Conservation (phyloP, 345 rosid genomes). For the Sonneratia alba region DNA sequence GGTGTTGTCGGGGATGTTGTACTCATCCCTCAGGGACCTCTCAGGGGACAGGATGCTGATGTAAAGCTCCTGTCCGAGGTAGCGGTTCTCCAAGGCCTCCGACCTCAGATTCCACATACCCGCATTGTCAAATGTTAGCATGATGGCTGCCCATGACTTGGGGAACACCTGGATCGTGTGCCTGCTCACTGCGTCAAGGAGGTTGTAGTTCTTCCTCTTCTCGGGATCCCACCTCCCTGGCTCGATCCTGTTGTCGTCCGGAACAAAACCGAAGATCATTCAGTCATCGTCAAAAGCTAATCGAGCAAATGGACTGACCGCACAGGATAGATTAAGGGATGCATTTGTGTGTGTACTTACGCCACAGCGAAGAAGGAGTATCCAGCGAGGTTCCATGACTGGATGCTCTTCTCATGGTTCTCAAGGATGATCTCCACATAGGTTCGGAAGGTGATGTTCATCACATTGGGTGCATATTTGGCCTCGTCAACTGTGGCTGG, state of each 20-base stretch:
- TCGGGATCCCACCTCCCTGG: slow-evolving; percentile 21
- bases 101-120: slow-evolving; percentile 24
- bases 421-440: slow-evolving; percentile 20
- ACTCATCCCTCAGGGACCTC: slow-evolving; percentile 19
- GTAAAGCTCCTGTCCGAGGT: slow-evolving; percentile 19
- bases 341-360: neutral
- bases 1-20: slow-evolving; percentile 13
- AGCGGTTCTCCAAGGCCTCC: slow-evolving; percentile 9
- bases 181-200: slow-evolving; percentile 20
- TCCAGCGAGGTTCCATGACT: slow-evolving; percentile 17
- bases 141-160: slow-evolving; percentile 20
- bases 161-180: slow-evolving; percentile 21
- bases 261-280: neutral
- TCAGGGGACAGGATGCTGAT: slow-evolving; percentile 15
- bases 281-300: neutral
- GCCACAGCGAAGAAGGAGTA: slow-evolving; percentile 18
- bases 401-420: slow-evolving; percentile 24
- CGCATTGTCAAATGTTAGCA: slow-evolving; percentile 20
- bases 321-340: neutral
- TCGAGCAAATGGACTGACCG: neutral
- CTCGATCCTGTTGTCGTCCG: slow-evolving; percentile 11
- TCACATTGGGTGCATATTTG: slow-evolving; percentile 7
- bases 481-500: neutral
- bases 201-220: slow-evolving; percentile 21
- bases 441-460: slow-evolving; percentile 16